Evolutionary conservation across 106 monocot genomes (phyloP), one percentile per base, ranked within the genome.

Genomic region (Chionographis japonica): DNA sequence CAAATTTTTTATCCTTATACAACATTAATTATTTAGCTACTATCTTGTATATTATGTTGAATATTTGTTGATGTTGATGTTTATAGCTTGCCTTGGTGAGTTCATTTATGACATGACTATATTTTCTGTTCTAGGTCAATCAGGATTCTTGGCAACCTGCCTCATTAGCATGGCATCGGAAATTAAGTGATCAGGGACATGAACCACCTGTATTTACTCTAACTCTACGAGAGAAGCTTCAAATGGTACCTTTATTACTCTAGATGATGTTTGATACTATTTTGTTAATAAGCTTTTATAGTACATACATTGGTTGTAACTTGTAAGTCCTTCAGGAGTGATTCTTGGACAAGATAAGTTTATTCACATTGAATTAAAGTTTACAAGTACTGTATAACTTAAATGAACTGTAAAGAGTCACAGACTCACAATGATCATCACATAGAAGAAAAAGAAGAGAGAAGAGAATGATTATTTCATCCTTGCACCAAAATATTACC

Each of bases 121-220:
- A 36, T 42, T 35, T 42, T 14, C 41, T 52, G 8, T 46, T 60
- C 11, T 54, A 83, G 79, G 73, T 58, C 53, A 64, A 68, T 37
- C 56, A 66, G 12, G 75, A 86, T 71, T 71, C 71, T 77, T 65
- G 65, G 19, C 43, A 69, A 64, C 76, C 75, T 3, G 65, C 83
- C 49, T 52, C 15, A 13, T 74, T 87, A 36, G 78, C 87, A 40
- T 87, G 87, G 87, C 37, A 78, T 39, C 65, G 80, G 5, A 79
- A 68, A 39, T 18, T 80, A 58, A 83, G 60, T 27, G 38, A 73
- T 56, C 56, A 74, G 41, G 80, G 64, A 10, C 52, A 42, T 54
- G 60, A 79, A 37, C 40, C 80, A 55, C 42, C 72, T 66, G 37
- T 65, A 3, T 84, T 87, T 68, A 77, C 58, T 18, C 56, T 77